These are phyloP conservation scores for Setaria viridis DNA, from an alignment of 202 grass and related monocot genomes.

Conservation along the genomic window DNA sequence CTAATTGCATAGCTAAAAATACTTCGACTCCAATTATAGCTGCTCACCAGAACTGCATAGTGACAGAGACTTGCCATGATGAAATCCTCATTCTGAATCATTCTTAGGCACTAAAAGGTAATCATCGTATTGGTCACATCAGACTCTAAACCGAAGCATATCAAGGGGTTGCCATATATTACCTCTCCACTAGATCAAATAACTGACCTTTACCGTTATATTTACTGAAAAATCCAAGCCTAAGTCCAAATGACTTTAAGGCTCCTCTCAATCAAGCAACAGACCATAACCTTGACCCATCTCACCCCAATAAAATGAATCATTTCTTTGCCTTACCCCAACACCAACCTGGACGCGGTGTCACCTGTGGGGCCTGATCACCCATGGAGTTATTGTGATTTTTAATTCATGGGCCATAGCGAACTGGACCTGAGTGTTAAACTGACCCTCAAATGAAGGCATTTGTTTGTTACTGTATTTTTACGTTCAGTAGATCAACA, in stretches of 20 bases:
- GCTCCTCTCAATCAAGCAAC: constrained; percentile 26
- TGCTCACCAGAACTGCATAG: constrained; percentile 10
- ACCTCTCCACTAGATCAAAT: constrained; percentile 10
- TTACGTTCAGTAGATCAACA: constrained; percentile 33
- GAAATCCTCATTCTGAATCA: constrained; percentile 35
- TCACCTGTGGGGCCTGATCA: constrained; percentile 41
- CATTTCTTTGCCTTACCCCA: constrained; percentile 36
- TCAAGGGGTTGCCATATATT: constrained; percentile 19
- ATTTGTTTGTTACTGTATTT: constrained; percentile 40
- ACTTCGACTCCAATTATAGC: constrained; percentile 1
- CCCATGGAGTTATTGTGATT: constrained; percentile 46
- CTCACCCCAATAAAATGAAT: constrained; percentile 20
- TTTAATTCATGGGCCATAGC: constrained; percentile 56
- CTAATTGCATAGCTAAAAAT: neutral
- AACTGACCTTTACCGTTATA: neutral
- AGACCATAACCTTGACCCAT: constrained; percentile 38
- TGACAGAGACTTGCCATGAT: constrained; percentile 14
- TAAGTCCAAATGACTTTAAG: constrained; percentile 45
- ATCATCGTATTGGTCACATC: neutral
- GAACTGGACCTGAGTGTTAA: constrained; percentile 48
- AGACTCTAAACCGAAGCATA: constrained; percentile 21
- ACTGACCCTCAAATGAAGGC: constrained; percentile 49
- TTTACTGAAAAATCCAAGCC: constrained; percentile 38
- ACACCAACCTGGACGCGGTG: constrained; percentile 69
- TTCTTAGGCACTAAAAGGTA: constrained; percentile 8